Evolutionary conservation across 2,329 filamentous ascomycete species (phyloP).

Genomic region (Aureobasidium mangrovei): DNA sequence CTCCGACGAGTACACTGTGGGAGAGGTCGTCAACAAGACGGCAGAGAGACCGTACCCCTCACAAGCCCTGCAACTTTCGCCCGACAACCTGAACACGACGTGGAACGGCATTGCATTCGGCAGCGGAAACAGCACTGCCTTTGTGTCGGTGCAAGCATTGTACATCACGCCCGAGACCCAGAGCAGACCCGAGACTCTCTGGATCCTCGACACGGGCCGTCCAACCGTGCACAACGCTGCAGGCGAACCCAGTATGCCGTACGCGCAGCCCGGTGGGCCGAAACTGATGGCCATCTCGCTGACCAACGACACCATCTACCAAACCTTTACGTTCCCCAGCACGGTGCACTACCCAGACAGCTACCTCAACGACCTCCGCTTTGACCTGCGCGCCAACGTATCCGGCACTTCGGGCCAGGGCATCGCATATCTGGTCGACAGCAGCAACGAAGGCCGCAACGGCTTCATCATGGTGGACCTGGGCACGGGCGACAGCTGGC

Average conservation of each 20-base stretch:
- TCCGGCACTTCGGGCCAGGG: slow-evolving; percentile 32
- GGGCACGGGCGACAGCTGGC: slow-evolving; percentile 34
- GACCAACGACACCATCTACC: slow-evolving; percentile 32
- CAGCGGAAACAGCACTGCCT: slow-evolving; percentile 32
- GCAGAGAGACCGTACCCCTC: slow-evolving; percentile 40
- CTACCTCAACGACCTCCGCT: slow-evolving; percentile 41
- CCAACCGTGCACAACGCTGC: slow-evolving; percentile 34
- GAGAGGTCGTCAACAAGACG: slow-evolving; percentile 39
- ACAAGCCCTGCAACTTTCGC: slow-evolving; percentile 29
- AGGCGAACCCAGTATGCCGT: slow-evolving; percentile 33
- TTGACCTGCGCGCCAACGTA: slow-evolving; percentile 36
- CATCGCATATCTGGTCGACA: slow-evolving; percentile 40
- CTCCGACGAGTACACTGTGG: slow-evolving; percentile 39
- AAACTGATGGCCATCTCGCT: slow-evolving; percentile 38
- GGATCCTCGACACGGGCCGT: slow-evolving; percentile 38
- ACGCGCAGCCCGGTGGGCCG: slow-evolving; percentile 37
- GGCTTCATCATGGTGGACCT: slow-evolving; percentile 41
- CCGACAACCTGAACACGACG: slow-evolving; percentile 30
- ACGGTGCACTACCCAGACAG: slow-evolving; percentile 38
- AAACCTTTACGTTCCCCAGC: slow-evolving; percentile 35
- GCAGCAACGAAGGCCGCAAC: slow-evolving; percentile 37
- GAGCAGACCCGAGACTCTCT: slow-evolving; percentile 34
- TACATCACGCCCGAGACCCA: slow-evolving; percentile 34
- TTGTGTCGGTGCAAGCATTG: slow-evolving; percentile 39
- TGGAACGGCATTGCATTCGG: slow-evolving; percentile 37